Conservation (phyloP, 768 basidiomycete genomes). For the Rhizopogon vulgaris region DNA sequence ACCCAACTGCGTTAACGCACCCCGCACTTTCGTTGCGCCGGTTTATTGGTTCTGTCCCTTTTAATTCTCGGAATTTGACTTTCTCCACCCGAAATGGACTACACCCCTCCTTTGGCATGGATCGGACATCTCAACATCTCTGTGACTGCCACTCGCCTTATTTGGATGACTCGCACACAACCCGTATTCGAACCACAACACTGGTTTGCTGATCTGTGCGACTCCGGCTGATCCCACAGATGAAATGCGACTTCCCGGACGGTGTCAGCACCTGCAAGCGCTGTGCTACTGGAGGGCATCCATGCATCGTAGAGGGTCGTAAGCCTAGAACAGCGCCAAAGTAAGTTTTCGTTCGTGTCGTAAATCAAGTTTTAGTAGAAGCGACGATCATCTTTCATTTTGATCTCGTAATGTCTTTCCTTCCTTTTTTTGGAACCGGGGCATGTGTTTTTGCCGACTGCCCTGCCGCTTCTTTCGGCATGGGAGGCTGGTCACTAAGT, state of each 20-base stretch:
- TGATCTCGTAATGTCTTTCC: slow-evolving; percentile 10
- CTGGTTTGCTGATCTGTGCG: slow-evolving; percentile 9
- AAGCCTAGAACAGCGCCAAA: slow-evolving; percentile 76
- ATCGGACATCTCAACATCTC: not conserved
- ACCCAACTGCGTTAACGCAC: not conserved
- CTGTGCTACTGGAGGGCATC: slow-evolving; percentile 65
- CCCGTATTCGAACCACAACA: slow-evolving; percentile 3
- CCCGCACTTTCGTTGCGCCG: slow-evolving; percentile 3
- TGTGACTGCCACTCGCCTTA: slow-evolving; percentile 2
- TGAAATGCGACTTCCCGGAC: slow-evolving; percentile 81
- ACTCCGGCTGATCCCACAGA: slow-evolving; percentile 36
- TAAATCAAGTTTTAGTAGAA: not conserved
- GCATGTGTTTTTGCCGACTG: slow-evolving; percentile 13
- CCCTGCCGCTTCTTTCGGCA: slow-evolving; percentile 5
- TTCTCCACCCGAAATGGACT: slow-evolving; percentile 4
- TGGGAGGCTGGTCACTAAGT: slow-evolving; percentile 6
- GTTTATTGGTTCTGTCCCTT: slow-evolving; percentile 1
- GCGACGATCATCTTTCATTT: slow-evolving; percentile 6
- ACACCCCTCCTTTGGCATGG: slow-evolving; percentile 4
- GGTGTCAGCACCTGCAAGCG: slow-evolving; percentile 73
- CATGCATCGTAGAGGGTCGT: slow-evolving; percentile 79
- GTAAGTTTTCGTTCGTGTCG: slow-evolving; percentile 43
- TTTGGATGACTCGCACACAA: not conserved
- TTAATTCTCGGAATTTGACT: slow-evolving; percentile 9
- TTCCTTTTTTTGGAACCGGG: slow-evolving; percentile 19